These are phyloP conservation scores for Penicillium sp. DNA, from an alignment of 2,329 filamentous ascomycete species.

Conservation along the genomic window DNA sequence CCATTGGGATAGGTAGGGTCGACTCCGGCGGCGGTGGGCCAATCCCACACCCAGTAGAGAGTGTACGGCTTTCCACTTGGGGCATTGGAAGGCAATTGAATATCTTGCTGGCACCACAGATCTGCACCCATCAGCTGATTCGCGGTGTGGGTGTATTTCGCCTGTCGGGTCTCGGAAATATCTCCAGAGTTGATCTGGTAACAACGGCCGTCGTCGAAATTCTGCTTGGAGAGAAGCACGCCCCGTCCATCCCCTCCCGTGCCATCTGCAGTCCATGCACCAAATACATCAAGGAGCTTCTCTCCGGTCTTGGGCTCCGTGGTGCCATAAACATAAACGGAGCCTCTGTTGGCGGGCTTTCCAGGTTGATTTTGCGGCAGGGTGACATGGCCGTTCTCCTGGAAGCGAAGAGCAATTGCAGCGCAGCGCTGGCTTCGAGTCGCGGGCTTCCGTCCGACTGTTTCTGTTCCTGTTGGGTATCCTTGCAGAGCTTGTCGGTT, in stretches of 20 bases:
- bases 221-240: constrained; percentile 71
- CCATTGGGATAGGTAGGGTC: constrained; percentile 42
- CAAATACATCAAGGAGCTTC: constrained; percentile 65
- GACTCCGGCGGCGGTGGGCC: constrained; percentile 61
- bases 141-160: constrained; percentile 54
- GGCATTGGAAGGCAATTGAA: constrained; percentile 70
- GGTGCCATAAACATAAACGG: constrained; percentile 75
- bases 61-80: constrained; percentile 69
- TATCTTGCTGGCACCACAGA: constrained; percentile 78
- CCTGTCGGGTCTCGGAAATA: constrained; percentile 63
- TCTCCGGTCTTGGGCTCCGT: constrained; percentile 60
- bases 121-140: constrained; percentile 59
- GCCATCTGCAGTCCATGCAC: constrained; percentile 76
- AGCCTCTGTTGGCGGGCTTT: constrained; percentile 68
- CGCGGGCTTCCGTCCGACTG: constrained; percentile 63
- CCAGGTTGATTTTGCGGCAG: constrained; percentile 56
- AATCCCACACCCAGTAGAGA: constrained; percentile 97
- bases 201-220: constrained; percentile 90
- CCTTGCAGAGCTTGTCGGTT: constrained; percentile 64
- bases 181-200: constrained; percentile 70
- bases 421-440: constrained; percentile 62
- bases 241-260: constrained; percentile 80
- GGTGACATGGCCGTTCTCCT: constrained; percentile 77
- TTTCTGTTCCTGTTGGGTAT: constrained; percentile 61
- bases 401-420: constrained; percentile 66